Conservation (phyloP, 2,329 filamentous ascomycete genomes). For the Helotiales sp. region DNA sequence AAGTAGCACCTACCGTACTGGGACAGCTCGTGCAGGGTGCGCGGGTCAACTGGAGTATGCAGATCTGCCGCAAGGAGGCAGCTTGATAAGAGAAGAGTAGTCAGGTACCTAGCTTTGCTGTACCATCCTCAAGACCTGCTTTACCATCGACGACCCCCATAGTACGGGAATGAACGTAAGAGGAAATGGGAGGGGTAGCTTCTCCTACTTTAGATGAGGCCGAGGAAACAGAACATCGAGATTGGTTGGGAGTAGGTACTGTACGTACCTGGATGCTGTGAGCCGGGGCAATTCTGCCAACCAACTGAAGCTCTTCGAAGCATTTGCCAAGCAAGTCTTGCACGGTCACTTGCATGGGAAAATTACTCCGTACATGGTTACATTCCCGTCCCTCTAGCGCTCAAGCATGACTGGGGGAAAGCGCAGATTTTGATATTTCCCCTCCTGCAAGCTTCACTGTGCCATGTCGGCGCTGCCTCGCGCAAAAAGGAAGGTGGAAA, state of each 20-base stretch:
- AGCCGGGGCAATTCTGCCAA: constrained; percentile 2
- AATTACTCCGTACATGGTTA: too few relatives aligned
- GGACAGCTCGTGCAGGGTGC: constrained; percentile 15
- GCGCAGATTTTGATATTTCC: not conserved
- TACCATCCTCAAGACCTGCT: not conserved
- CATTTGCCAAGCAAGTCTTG: constrained; percentile 14
- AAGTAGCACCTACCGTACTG: constrained; percentile 21
- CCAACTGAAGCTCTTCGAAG: constrained; percentile 10
- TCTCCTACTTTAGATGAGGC: constrained; percentile 2
- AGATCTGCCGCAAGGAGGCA: constrained; percentile 18
- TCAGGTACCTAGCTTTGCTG: not conserved
- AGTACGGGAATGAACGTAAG: not conserved
- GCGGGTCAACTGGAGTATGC: not conserved
- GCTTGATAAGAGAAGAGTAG: constrained; percentile 12
- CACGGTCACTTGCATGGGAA: constrained; percentile 10
- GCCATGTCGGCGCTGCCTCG: not conserved
- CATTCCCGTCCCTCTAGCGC: not conserved
- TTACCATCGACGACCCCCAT: not conserved
- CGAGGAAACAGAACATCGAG: not conserved
- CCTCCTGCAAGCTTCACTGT: not conserved
- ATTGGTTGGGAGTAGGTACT: not conserved
- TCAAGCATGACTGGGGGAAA: not conserved
- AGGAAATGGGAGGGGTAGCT: not conserved
- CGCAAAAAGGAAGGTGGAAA: constrained; percentile 9
- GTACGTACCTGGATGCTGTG: not conserved